A percentile compares a stretch with the other conserved stretches of the same genome.
Evolutionary conservation across 2,329 filamentous ascomycete genomes (phyloP).

Genomic region (Aspergillus japonicus): DNA sequence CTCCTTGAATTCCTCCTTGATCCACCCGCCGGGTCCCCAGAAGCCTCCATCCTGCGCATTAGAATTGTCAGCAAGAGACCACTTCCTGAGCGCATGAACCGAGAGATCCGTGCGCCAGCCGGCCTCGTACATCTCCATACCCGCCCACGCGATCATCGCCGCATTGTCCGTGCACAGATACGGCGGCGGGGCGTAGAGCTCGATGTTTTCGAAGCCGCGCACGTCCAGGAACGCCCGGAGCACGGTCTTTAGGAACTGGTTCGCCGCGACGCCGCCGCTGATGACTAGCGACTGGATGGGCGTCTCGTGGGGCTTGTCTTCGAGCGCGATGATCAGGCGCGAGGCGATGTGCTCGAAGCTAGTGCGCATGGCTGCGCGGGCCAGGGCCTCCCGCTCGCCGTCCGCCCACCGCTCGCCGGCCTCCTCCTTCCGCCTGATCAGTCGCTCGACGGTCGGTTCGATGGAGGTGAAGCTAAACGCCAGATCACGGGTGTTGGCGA

Average conservation of each 20-base stretch:
- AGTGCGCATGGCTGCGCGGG: conserved; percentile 70
- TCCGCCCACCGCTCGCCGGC: conserved; percentile 43
- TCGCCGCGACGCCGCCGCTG: conserved; percentile 87
- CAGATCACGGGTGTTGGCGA: conserved; percentile 59
- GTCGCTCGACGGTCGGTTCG: conserved; percentile 62
- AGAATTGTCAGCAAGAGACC: conserved; percentile 64
- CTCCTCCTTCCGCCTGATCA: conserved; percentile 45
- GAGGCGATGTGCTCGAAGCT: conserved; percentile 85
- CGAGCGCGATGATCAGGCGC: conserved; percentile 69
- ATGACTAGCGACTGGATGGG: conserved; percentile 68
- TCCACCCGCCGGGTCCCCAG: conserved; percentile 59
- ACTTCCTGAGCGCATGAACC: conserved; percentile 63
- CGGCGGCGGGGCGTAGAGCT: conserved; percentile 71
- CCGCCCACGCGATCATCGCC: conserved; percentile 95
- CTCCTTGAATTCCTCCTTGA: conserved; percentile 15
- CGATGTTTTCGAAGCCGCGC: conserved; percentile 62
- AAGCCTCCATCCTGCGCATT: conserved; percentile 63
- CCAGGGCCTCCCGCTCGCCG: conserved; percentile 67
- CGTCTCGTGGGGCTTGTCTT: conserved; percentile 22
- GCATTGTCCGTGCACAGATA: conserved; percentile 90
- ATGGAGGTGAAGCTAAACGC: conserved; percentile 75
- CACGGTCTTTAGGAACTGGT: conserved; percentile 72
- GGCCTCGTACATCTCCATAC: conserved; percentile 83
- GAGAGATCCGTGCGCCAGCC: conserved; percentile 67
- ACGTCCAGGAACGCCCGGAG: conserved; percentile 60